phyloP scores from a whole-genome alignment of 768 basidiomycete genomes.

The Boletus vermiculosoides region DNA sequence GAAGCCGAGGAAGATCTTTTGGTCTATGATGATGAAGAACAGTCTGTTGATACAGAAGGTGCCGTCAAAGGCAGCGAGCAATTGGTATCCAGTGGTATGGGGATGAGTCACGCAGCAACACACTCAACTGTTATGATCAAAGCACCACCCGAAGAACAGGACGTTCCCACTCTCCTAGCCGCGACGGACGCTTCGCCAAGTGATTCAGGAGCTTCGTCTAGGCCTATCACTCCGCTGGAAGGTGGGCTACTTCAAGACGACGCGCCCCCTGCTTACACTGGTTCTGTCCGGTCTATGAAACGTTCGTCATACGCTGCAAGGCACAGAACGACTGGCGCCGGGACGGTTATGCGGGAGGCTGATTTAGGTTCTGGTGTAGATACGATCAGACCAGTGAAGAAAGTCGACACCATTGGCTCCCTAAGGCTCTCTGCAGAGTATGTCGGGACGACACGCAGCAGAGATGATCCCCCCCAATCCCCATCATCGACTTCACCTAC shows the following conservation, averaged over 20 bases:
- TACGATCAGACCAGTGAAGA: slow-evolving; percentile 92
- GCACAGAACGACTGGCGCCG: slow-evolving; percentile 55
- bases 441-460: slow-evolving; percentile 64
- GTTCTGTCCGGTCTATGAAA: slow-evolving; percentile 59
- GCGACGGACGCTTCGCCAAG: slow-evolving; percentile 37
- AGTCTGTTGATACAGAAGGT: slow-evolving; percentile 58
- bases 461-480: slow-evolving; percentile 47
- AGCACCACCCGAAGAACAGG: slow-evolving; percentile 38
- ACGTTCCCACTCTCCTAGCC: slow-evolving; percentile 41
- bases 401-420: slow-evolving; percentile 78
- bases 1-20: slow-evolving; percentile 42
- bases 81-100: slow-evolving; percentile 38
- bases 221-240: slow-evolving; percentile 36
- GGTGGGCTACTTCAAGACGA: slow-evolving; percentile 50
- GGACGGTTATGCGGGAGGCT: slow-evolving; percentile 74
- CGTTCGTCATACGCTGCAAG: slow-evolving; percentile 82
- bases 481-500: slow-evolving; percentile 47
- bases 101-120: slow-evolving; percentile 51
- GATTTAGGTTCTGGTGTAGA: slow-evolving; percentile 87
- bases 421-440: slow-evolving; percentile 76
- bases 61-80: slow-evolving; percentile 68
- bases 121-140: slow-evolving; percentile 78
- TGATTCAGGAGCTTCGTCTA: slow-evolving; percentile 40
- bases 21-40: slow-evolving; percentile 44
- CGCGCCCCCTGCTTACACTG: slow-evolving; percentile 71